Evolutionary conservation across 257 asterid species (phyloP), one percentile per base, ranked within the genome.

Genomic region (Cynanchum wilfordii): DNA sequence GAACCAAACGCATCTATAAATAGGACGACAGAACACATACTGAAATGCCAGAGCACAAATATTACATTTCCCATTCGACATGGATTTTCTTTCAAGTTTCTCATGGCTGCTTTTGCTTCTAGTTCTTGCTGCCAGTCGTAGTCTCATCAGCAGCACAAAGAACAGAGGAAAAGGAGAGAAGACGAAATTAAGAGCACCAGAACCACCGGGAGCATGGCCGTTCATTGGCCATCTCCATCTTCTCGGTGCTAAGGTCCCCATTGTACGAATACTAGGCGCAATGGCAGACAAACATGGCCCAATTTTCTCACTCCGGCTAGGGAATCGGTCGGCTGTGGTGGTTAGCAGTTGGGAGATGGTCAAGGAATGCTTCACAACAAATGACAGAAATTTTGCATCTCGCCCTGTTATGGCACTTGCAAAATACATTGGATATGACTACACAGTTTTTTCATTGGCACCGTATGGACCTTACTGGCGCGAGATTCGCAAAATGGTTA

Each of bases 391-490:
- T 20, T 87, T 89, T 24, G 84, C 85, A 36, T 24, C 76, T 12
- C 85, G 91, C 47, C 94, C 93, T 0, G 45, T 16, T 52, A 30
- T 77, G 78, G 82, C 88, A 5, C 17, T 78, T 0, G 83, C 74
- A 0, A 79, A 80, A 63, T 79, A 77, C 77, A 27, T 87, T 2
- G 89, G 86, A 15, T 83, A 87, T 42, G 65, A 75, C 7, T 17
- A 75, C 7, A 90, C 89, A 0, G 0, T 42, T 1, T 86, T 89
- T 50, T 82, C 82, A 0, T 20, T 89, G 3, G 83, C 87, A 8
- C 84, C 88, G 44, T 87, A 89, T 33, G 92, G 96, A 2, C 75
- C 77, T 40, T 89, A 82, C 29, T 89, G 92, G 96, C 90, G 92
- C 3, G 69, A 84, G 1, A 69, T 87, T 12, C 73, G 90, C 0